A percentile compares a stretch with the other conserved stretches of the same genome.
These are phyloP conservation scores for Xylariomycetidae sp. DNA, from an alignment of 2,329 filamentous ascomycete genomes.

Conservation along the genomic window DNA sequence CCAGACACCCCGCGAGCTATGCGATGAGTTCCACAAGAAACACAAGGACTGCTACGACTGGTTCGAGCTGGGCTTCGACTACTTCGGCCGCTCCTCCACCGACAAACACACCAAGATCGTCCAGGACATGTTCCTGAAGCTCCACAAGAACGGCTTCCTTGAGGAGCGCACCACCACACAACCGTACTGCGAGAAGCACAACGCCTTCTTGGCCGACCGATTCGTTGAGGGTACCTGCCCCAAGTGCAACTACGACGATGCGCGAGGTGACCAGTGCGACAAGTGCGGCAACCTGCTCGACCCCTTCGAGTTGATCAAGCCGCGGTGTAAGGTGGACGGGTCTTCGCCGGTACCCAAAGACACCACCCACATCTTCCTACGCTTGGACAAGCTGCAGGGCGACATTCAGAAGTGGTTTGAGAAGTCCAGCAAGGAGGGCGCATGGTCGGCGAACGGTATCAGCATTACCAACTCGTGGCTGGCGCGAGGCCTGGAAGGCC, in stretches of 20 bases:
- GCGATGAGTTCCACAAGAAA: slow-evolving; percentile 85
- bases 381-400: slow-evolving; percentile 74
- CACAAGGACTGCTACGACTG: slow-evolving; percentile 91
- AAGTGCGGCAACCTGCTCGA: slow-evolving; percentile 68
- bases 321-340: slow-evolving; percentile 85
- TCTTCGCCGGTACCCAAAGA: slow-evolving; percentile 70
- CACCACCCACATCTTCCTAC: slow-evolving; percentile 89
- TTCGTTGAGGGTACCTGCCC: slow-evolving; percentile 78
- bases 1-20: slow-evolving; percentile 74
- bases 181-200: slow-evolving; percentile 78
- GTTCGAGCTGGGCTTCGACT: slow-evolving; percentile 93
- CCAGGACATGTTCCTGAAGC: slow-evolving; percentile 80
- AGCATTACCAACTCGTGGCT: slow-evolving; percentile 78
- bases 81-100: slow-evolving; percentile 90
- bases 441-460: slow-evolving; percentile 69
- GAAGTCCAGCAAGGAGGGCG: slow-evolving; percentile 65
- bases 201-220: slow-evolving; percentile 75
- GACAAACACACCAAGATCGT: slow-evolving; percentile 84
- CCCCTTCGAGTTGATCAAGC: slow-evolving; percentile 55
- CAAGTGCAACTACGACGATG: slow-evolving; percentile 65
- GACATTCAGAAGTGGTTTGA: slow-evolving; percentile 73
- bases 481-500: slow-evolving; percentile 74
- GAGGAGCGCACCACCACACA: slow-evolving; percentile 84
- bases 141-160: slow-evolving; percentile 83
- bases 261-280: slow-evolving; percentile 55